Conservation (phyloP, 345 rosid species). For the Pseudoturritis turrita region DNA sequence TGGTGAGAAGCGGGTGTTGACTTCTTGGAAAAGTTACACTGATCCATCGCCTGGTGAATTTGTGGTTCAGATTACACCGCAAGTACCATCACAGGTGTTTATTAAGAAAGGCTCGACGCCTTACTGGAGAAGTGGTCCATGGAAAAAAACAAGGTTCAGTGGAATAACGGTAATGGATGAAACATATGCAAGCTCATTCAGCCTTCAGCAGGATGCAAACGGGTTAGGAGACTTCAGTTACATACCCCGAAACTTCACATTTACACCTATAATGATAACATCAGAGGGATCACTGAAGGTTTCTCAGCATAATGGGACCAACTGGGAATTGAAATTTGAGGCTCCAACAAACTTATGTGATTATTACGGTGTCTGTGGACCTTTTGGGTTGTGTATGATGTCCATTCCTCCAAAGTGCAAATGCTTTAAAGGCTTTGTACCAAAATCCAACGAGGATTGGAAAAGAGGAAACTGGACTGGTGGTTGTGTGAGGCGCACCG, state of each 20-base stretch:
- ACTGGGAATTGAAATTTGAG: background rate
- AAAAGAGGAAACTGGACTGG: conserved; percentile 10
- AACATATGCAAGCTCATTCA: background rate
- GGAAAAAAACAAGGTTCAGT: conserved; percentile 29
- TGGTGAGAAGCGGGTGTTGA: conserved; percentile 5
- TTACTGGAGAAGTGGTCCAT: conserved; percentile 29
- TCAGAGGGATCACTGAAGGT: background rate
- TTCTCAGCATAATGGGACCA: background rate
- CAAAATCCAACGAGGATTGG: conserved; percentile 21
- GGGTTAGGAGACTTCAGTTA: background rate
- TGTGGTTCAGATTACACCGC: background rate
- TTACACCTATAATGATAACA: background rate
- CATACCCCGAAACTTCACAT: background rate
- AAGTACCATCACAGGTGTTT: conserved; percentile 28
- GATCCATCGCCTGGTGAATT: conserved; percentile 42
- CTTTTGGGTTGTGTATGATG: conserved; percentile 13
- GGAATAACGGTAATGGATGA: background rate
- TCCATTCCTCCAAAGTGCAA: background rate
- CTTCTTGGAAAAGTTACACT: conserved; percentile 34
- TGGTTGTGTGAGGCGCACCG: conserved; percentile 23
- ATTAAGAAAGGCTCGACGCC: conserved; percentile 14
- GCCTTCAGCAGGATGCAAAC: conserved; percentile 8
- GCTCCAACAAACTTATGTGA: no score
- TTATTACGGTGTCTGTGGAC: conserved; percentile 11
- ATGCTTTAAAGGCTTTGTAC: conserved; percentile 24